Percentiles rank a stretch among this genome's conserved stretches.
Evolutionary conservation across 768 basidiomycete genomes (phyloP).

Genomic region (Pleurotus tuoliensis): DNA sequence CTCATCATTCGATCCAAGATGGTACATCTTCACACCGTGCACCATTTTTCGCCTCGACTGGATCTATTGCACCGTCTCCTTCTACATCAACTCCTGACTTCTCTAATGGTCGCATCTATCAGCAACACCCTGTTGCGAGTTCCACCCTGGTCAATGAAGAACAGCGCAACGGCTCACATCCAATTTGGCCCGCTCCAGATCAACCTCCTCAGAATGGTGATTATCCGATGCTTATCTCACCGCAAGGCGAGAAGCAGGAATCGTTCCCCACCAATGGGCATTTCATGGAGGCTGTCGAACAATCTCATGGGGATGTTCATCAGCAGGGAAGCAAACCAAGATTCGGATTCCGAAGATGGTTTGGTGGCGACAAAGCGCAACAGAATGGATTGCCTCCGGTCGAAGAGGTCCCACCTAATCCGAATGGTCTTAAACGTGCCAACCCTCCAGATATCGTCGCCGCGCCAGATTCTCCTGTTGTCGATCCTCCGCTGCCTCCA

Average conservation of each 20-base stretch:
- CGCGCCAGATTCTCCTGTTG: constrained; percentile 54
- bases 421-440: constrained; percentile 66
- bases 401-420: constrained; percentile 60
- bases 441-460: constrained; percentile 76
- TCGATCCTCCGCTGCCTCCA: constrained; percentile 30
- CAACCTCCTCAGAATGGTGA: constrained; percentile 23
- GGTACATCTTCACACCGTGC: constrained; percentile 50
- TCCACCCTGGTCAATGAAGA: constrained; percentile 22
- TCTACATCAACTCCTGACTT: constrained; percentile 14
- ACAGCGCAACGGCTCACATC: constrained; percentile 21
- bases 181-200: constrained; percentile 17
- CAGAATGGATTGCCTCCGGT: constrained; percentile 63
- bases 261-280: constrained; percentile 42
- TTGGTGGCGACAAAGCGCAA: constrained; percentile 69
- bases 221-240: constrained; percentile 60
- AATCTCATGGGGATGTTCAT: constrained; percentile 21
- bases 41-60: constrained; percentile 38
- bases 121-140: constrained; percentile 26
- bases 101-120: constrained; percentile 27
- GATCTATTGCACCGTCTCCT: constrained; percentile 11
- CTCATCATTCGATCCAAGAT: constrained; percentile 33
- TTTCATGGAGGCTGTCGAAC: constrained; percentile 20
- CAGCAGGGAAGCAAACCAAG: constrained; percentile 48
- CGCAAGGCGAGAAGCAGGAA: constrained; percentile 41
- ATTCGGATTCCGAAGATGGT: constrained; percentile 62